Conservation (phyloP, 2,329 filamentous ascomycete species). For the Triangularia verruculosa region DNA sequence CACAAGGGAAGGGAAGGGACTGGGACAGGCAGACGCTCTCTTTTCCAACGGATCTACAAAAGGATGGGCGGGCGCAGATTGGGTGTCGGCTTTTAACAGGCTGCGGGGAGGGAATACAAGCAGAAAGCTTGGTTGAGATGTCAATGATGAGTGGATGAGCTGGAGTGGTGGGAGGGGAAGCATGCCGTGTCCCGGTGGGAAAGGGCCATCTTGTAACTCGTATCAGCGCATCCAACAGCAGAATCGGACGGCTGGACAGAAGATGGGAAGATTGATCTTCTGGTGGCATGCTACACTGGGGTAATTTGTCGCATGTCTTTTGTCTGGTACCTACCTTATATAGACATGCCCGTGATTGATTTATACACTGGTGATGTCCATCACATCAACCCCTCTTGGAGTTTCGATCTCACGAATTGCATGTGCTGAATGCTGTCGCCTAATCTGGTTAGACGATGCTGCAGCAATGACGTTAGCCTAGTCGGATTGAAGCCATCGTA, state of each 20-base stretch:
- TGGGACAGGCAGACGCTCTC: background rate
- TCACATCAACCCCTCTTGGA: background rate
- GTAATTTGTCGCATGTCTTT: background rate
- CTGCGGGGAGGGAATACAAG: background rate
- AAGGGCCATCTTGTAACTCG: background rate
- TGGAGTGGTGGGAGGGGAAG: background rate
- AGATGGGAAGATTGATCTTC: background rate
- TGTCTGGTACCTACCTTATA: background rate
- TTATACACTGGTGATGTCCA: background rate
- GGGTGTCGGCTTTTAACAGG: background rate
- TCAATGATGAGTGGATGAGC: background rate
- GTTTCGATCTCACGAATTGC: background rate
- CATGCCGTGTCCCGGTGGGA: background rate
- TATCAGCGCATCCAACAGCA: background rate
- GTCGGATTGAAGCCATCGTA: constrained; percentile 18
- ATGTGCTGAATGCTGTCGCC: background rate
- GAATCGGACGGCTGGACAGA: background rate
- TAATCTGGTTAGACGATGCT: constrained; percentile 20
- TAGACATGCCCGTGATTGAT: background rate
- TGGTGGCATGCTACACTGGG: background rate
- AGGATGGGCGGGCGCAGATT: background rate
- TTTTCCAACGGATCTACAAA: background rate
- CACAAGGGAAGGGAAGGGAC: background rate
- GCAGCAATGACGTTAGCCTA: constrained; percentile 28
- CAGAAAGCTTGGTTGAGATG: background rate